Evolutionary conservation across 225 moss, liverwort and hornwort species (phyloP), one percentile per base, ranked within the genome.

Genomic region (Thuidium tamariscinum): DNA sequence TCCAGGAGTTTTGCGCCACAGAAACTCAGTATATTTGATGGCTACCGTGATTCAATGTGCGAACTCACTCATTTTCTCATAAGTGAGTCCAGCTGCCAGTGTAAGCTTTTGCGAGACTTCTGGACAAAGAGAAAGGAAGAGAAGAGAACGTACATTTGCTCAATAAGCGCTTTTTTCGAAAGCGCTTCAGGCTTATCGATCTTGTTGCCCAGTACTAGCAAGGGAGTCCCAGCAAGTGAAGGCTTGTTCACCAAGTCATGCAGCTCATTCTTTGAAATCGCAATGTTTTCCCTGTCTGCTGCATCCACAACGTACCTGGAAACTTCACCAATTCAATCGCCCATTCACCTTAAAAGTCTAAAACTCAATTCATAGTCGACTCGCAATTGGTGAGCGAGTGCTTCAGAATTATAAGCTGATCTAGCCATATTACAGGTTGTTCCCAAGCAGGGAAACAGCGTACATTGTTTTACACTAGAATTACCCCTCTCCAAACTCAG

Each of bases 281-380:
- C 81, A 71, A 97, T 91, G 64, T 91, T 94, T 61, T 94, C 96
- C 86, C 54, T 89, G 83, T 96, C 96, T 57, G 96, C 93, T 74
- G 95, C 96, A 86, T 97, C 97, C 87, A 97, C 96, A 42, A 96
- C 96, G 79, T 97, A 97, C 86, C 97, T 97, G 93, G 41, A 52
- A 69, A 85, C 25, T 39, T 84, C 74, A 88, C 80, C 84, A 71
- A 67, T 74, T 87, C 82, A 89, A n/a, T 84, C 34, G 46, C 37
- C 74, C 60, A 80, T 72, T 76, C 67, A 74, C 61, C 85, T 72
- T 51, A 39, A 56, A 46, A 65, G n/a, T 81, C 62, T 46, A 57
- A 72, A 42, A 37, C 73, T 72, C 41, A 61, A 85, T 41, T 83
- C 55, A 32, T 10, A 74, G 44, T 71, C 29, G 30, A 81, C 55